These are phyloP conservation scores for Picea abies DNA, from an alignment of 83 land plant genomes.

Conservation along the genomic window DNA sequence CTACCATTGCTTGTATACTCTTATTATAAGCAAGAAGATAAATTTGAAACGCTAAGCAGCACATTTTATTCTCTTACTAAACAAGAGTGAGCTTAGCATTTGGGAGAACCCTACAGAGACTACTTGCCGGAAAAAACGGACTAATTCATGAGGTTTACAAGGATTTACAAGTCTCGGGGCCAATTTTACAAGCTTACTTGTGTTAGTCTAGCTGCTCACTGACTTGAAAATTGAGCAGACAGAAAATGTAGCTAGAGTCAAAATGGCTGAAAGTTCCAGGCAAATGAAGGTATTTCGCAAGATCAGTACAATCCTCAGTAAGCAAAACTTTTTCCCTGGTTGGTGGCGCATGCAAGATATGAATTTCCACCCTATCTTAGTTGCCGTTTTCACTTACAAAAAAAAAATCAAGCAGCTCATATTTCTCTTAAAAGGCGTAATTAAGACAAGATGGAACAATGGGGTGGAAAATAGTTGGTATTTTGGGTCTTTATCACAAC, in stretches of 20 bases:
- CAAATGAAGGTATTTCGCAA: background rate
- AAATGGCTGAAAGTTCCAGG: background rate
- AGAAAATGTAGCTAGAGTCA: slow-evolving; percentile 3
- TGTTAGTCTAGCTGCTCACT: background rate
- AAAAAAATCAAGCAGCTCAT: background rate
- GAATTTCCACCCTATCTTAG: background rate
- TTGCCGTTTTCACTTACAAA: background rate
- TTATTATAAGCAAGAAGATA: too few relatives aligned
- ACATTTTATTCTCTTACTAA: too few relatives aligned
- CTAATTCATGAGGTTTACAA: too few relatives aligned
- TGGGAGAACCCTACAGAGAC: too few relatives aligned
- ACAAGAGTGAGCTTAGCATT: too few relatives aligned
- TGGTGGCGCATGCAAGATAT: slow-evolving; percentile 4
- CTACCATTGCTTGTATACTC: too few relatives aligned
- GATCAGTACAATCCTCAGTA: background rate
- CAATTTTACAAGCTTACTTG: too few relatives aligned
- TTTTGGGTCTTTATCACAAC: background rate
- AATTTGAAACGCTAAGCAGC: too few relatives aligned
- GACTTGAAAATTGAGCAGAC: slow-evolving; percentile 16
- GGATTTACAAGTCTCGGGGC: too few relatives aligned
- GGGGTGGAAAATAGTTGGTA: background rate
- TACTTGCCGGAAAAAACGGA: too few relatives aligned
- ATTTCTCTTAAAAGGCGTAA: background rate
- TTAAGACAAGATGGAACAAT: background rate
- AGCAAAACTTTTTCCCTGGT: background rate